Conservation (phyloP, 2,329 filamentous ascomycete species). For the Coniochaeta sp. region DNA sequence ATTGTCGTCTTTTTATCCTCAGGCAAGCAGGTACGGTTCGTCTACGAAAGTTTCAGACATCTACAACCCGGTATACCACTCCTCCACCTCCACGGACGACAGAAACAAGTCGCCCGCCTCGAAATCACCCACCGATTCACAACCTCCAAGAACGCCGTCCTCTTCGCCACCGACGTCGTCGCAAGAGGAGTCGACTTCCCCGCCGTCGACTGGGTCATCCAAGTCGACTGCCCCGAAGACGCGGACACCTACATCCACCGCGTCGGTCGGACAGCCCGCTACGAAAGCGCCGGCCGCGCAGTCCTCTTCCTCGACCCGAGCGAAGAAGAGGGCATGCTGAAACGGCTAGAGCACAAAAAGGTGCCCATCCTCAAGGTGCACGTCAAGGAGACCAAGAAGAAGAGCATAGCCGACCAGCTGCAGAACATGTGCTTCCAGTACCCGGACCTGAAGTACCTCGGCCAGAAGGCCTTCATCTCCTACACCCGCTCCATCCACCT, state of each 20-base stretch:
- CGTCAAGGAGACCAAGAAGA: constrained; percentile 82
- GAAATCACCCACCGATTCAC: constrained; percentile 85
- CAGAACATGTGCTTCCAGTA: constrained; percentile 97
- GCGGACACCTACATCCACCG: constrained; percentile 97
- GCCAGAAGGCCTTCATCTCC: constrained; percentile 90
- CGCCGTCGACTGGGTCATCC: constrained; percentile 97
- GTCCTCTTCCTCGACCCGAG: constrained; percentile 88
- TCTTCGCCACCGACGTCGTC: constrained; percentile 94
- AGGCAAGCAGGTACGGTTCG: constrained; percentile 92
- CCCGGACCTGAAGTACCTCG: constrained; percentile 86
- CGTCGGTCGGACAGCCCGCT: constrained; percentile 89
- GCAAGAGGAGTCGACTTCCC: constrained; percentile 94
- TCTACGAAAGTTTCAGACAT: constrained; percentile 87
- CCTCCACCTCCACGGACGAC: constrained; percentile 85
- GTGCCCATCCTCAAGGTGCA: constrained; percentile 84
- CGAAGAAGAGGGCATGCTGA: constrained; percentile 88
- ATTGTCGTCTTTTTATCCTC: constrained; percentile 94
- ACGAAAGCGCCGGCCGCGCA: constrained; percentile 78
- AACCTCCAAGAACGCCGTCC: constrained; percentile 71
- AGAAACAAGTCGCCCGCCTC: constrained; percentile 83
- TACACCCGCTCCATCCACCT: constrained; percentile 81
- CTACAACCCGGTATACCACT: constrained; percentile 91
- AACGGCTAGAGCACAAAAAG: constrained; percentile 78
- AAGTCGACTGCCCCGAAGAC: constrained; percentile 94
- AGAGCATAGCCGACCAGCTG: constrained; percentile 74